Base-by-base conservation (phyloP, 495 filamentous ascomycete species). In the Neurospora pannonica region DNA sequence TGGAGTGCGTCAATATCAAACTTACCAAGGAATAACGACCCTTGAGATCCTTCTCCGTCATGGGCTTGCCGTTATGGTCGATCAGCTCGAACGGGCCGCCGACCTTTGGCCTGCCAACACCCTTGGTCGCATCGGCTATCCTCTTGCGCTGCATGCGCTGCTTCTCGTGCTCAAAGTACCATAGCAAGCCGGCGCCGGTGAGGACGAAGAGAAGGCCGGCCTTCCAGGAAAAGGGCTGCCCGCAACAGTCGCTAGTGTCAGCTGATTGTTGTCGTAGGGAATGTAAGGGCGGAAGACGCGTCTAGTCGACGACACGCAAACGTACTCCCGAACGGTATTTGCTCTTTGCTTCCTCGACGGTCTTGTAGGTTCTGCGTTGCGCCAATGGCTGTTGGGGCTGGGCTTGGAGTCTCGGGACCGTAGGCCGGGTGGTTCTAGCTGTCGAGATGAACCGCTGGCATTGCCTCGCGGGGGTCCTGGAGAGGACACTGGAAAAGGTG, bases 111-210 rank as follows among this genome's bases (percentile, higher is more conserved):
- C 85, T 90, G 5, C 96, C 96, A 37, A 97, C 89, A 17, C 96
- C 96, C 86, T 99, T 99, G 70, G 91, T 90, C 80, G 94, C 90
- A 81, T 98, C 94, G 3, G 93, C 93, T 72, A 98, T 87, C 42
- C 94, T 87, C 83, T 93, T 91, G 74, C 94, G 87, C 79, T 94
- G 90, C 88, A 99, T 88, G 71, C 97, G 90, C 71, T 88, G 89
- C 85, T 98, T 98, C 81, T 99, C 96, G 73, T 87, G 85, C 72
- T 92, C 92, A 86, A 99, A 98, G 82, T 98, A 99, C 77, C 91
- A 87, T 70, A 92, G 90, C 77, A 99, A 89, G 46, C 90, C 92
- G 3, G 83, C 88, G 75, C 92, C 93, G 2, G 94, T 90, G 34
- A 89, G 67, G 72, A 98, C 86, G 86, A 99, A 98, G 72, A 98